A percentile compares a stretch with the other conserved stretches of the same genome.
These are phyloP conservation scores for Coniosporium tulheliwenetii DNA, from an alignment of 2,329 filamentous ascomycete genomes.

Conservation along the genomic window DNA sequence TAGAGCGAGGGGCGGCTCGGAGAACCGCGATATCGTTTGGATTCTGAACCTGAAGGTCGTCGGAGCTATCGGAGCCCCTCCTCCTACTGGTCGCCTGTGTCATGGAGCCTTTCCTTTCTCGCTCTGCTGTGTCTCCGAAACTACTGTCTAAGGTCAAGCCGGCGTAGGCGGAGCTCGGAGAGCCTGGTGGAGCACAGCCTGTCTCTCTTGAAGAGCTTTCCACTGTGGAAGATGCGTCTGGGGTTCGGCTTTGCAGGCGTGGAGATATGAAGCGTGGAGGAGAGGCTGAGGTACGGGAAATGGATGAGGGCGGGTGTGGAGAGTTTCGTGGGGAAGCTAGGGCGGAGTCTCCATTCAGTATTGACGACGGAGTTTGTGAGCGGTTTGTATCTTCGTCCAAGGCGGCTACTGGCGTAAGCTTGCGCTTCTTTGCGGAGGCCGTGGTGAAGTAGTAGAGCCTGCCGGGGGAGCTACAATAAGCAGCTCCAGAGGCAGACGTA, in stretches of 20 bases:
- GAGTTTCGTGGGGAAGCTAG: conserved; percentile 19
- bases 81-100: too few species aligned
- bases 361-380: conserved; percentile 3
- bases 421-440: conserved; percentile 27
- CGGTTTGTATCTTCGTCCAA: conserved; percentile 7
- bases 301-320: conserved; percentile 14
- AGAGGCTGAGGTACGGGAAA: conserved; percentile 12
- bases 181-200: conserved; percentile 23
- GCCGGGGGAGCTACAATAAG: conserved; percentile 1
- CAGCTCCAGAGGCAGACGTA: too few species aligned
- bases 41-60: too few species aligned
- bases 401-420: conserved; percentile 20
- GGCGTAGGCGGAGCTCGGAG: conserved; percentile 37
- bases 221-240: conserved; percentile 15
- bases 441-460: conserved; percentile 7
- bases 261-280: conserved; percentile 37
- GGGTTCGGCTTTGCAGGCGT: conserved; percentile 38
- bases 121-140: too few species aligned
- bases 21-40: too few species aligned
- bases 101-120: too few species aligned
- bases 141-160: conserved; percentile 30
- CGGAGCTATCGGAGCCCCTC: too few species aligned
- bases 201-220: conserved; percentile 14
- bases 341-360: conserved; percentile 17
- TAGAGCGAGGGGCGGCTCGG: conserved; percentile 20